Percentiles rank a stretch among this genome's conserved stretches.
Conservation (phyloP, 345 rosid species). For the Moricandia moricandioides region DNA sequence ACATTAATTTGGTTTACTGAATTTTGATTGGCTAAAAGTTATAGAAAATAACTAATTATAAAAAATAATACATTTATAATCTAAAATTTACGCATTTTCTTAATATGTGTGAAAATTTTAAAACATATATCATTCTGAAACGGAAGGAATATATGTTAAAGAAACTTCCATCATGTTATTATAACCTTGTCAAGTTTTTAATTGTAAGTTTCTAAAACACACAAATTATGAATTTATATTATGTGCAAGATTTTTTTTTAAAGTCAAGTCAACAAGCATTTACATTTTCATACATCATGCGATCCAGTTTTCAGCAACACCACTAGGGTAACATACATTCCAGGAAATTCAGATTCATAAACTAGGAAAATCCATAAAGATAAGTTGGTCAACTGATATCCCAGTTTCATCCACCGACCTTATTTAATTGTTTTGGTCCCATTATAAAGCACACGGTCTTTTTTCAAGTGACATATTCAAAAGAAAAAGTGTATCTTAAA, state of each 20-base stretch:
- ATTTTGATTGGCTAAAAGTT: too few relatives aligned
- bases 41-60: too few relatives aligned
- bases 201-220: neutral
- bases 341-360: neutral
- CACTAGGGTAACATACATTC: neutral
- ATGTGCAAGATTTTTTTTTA: neutral
- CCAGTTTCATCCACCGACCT: neutral
- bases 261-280: neutral
- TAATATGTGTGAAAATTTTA: too few relatives aligned
- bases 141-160: too few relatives aligned
- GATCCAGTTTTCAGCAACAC: neutral
- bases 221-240: neutral
- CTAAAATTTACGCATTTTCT: too few relatives aligned
- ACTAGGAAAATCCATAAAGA: neutral
- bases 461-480: neutral
- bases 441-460: neutral
- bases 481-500: constrained; percentile 1
- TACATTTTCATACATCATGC: neutral
- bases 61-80: too few relatives aligned
- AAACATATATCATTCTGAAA: too few relatives aligned
- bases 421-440: neutral
- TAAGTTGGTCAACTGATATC: neutral
- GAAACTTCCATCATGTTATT: too few relatives aligned
- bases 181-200: too few relatives aligned
- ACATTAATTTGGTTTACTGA: too few relatives aligned